A percentile compares a stretch with the other conserved stretches of the same genome.
Conservation (phyloP, 805 yeast species). For the Candida bentonensis region DNA sequence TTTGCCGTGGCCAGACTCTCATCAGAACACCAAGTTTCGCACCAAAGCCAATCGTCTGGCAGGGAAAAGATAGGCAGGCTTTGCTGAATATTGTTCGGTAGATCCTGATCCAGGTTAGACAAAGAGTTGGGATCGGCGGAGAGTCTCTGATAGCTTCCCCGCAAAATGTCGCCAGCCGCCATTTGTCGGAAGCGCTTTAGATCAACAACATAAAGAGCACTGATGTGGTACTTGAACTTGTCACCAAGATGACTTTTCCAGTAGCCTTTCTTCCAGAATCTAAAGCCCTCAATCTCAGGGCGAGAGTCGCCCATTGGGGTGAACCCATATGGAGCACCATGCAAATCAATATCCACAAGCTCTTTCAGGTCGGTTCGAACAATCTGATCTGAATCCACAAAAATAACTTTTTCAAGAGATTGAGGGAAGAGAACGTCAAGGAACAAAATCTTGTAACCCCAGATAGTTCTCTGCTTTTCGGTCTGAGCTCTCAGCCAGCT, state of each 20-base stretch:
- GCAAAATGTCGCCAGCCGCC: constrained; percentile 64
- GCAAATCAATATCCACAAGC: constrained; percentile 49
- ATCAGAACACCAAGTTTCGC: constrained; percentile 83
- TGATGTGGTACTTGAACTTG: constrained; percentile 53
- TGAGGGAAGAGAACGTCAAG: constrained; percentile 80
- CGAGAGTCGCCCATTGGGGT: constrained; percentile 80
- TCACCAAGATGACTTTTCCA: constrained; percentile 57
- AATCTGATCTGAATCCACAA: constrained; percentile 78
- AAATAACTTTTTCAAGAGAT: constrained; percentile 57
- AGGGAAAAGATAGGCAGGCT: constrained; percentile 54
- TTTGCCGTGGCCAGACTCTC: constrained; percentile 47
- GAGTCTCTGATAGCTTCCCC: constrained; percentile 73
- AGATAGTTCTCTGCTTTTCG: constrained; percentile 63
- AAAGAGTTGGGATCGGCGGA: constrained; percentile 70
- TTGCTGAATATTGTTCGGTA: constrained; percentile 76
- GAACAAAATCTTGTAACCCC: constrained; percentile 82
- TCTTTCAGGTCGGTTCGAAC: constrained; percentile 64
- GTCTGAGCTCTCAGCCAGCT: constrained; percentile 69
- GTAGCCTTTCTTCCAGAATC: constrained; percentile 91
- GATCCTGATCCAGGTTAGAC: constrained; percentile 78
- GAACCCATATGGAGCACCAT: constrained; percentile 77
- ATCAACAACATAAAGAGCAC: constrained; percentile 77
- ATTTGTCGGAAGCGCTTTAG: constrained; percentile 47
- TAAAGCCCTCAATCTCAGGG: constrained; percentile 63
- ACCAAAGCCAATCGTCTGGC: constrained; percentile 83